A percentile compares a stretch with the other conserved stretches of the same genome.
These are phyloP conservation scores for Craspedostauros australis DNA, from an alignment of 108 stramenopile species.

Conservation along the genomic window DNA sequence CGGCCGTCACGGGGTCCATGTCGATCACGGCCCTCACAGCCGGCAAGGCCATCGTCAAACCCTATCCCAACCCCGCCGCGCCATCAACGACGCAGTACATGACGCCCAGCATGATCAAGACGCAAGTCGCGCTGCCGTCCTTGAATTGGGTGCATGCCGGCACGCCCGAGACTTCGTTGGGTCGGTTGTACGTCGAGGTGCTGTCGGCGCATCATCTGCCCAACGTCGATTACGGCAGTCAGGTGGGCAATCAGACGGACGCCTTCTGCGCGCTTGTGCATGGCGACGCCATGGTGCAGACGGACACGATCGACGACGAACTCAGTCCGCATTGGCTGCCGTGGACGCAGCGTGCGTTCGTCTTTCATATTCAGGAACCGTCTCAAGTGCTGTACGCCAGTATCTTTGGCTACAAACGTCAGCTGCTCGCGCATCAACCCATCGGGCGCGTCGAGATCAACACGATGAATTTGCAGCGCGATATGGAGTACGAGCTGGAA, in stretches of 20 bases:
- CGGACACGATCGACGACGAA: constrained; percentile 43
- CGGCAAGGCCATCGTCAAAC: constrained; percentile 35
- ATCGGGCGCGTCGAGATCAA: constrained; percentile 37
- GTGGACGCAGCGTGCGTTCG: constrained; percentile 48
- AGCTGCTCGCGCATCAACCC: constrained; percentile 25
- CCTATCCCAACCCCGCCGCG: constrained; percentile 40
- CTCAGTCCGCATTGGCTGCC: constrained; percentile 45
- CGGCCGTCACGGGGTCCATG: not conserved
- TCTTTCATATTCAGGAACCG: constrained; percentile 34
- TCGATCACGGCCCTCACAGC: not conserved
- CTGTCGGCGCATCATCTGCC: constrained; percentile 40
- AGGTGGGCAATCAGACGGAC: constrained; percentile 46
- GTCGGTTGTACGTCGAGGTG: constrained; percentile 48
- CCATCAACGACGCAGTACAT: constrained; percentile 23
- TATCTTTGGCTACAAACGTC: constrained; percentile 43
- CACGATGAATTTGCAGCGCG: constrained; percentile 13
- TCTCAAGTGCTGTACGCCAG: constrained; percentile 24
- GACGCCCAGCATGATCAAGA: constrained; percentile 27
- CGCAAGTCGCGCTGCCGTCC: constrained; percentile 34
- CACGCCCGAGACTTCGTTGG: constrained; percentile 17
- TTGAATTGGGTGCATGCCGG: constrained; percentile 60
- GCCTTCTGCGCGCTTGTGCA: constrained; percentile 40
- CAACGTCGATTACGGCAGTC: constrained; percentile 38
- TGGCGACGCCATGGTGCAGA: constrained; percentile 47
- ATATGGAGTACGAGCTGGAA: constrained; percentile 12